phyloP scores from a whole-genome alignment of 306 rosid genomes.

The Cucurbita pepo region DNA sequence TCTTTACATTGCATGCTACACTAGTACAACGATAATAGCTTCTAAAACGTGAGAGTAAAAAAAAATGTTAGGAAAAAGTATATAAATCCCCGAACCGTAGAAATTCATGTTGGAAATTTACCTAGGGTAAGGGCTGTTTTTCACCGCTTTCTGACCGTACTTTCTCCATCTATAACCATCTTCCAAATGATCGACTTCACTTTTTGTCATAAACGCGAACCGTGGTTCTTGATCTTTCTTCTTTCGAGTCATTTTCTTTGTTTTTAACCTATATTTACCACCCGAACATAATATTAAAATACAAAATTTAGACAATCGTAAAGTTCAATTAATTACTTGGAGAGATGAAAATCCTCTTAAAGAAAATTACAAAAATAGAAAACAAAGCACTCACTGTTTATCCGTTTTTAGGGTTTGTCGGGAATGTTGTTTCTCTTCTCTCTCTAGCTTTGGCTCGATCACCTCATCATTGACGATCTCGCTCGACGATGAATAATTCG shows the following conservation, averaged over 20 bases:
- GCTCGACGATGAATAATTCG: constrained; percentile 75
- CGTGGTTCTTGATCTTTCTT: constrained; percentile 58
- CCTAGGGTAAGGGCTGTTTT: constrained; percentile 95
- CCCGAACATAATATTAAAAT: background rate
- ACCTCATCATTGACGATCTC: constrained; percentile 48
- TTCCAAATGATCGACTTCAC: constrained; percentile 97
- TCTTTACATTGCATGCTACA: constrained; percentile 74
- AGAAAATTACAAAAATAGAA: background rate
- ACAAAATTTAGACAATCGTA: no score
- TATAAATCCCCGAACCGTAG: no score
- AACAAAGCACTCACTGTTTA: constrained; percentile 34
- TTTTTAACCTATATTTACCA: constrained; percentile 37
- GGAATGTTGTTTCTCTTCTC: background rate
- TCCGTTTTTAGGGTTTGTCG: constrained; percentile 15
- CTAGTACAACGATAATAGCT: constrained; percentile 96
- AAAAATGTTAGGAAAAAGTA: background rate
- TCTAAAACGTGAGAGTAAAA: constrained; percentile 15
- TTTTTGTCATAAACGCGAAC: constrained; percentile 92
- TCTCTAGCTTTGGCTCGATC: constrained; percentile 7
- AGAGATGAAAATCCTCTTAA: no score
- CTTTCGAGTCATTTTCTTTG: constrained; percentile 57
- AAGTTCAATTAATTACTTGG: no score
- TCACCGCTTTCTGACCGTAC: constrained; percentile 96
- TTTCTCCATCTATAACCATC: constrained; percentile 99
- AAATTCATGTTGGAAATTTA: background rate